Conservation (phyloP, 169 alveolate species). For the Plasmodium chabaudi region DNA sequence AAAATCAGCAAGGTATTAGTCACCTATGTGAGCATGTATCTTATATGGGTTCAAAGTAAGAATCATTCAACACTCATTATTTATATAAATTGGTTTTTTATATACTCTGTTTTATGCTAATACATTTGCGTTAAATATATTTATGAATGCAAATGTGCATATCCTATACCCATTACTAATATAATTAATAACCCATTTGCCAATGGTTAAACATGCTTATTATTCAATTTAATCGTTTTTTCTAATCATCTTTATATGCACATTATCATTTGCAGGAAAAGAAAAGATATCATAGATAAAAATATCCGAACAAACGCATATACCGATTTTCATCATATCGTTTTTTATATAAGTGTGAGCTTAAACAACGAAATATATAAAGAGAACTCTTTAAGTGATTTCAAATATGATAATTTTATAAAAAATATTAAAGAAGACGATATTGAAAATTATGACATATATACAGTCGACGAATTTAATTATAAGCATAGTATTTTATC, state of each 20-base stretch:
- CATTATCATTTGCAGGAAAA: constrained; percentile 4
- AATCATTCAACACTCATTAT: too few relatives aligned
- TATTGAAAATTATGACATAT: constrained; percentile 64
- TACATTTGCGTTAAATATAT: too few relatives aligned
- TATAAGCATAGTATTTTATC: constrained; percentile 67
- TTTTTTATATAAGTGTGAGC: constrained; percentile 86
- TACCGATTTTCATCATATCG: constrained; percentile 91
- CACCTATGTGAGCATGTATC: constrained; percentile 90
- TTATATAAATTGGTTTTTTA: too few relatives aligned
- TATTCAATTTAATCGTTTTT: too few relatives aligned
- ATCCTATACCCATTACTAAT: too few relatives aligned
- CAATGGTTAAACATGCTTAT: neutral
- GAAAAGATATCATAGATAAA: constrained; percentile 62
- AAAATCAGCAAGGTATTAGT: constrained; percentile 88
- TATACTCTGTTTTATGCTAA: too few relatives aligned
- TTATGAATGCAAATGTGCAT: too few relatives aligned
- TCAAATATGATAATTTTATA: constrained; percentile 23
- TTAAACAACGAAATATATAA: constrained; percentile 54
- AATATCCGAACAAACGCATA: constrained; percentile 89
- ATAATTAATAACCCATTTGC: neutral
- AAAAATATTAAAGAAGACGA: constrained; percentile 43
- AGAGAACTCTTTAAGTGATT: constrained; percentile 20
- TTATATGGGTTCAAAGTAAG: constrained; percentile 89
- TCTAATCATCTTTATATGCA: too few relatives aligned
- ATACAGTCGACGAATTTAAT: constrained; percentile 70